Percentiles rank a stretch among this genome's conserved stretches.
These are phyloP conservation scores for Helenozyma rhizophorensis DNA, from an alignment of 805 yeast genomes.

Conservation along the genomic window DNA sequence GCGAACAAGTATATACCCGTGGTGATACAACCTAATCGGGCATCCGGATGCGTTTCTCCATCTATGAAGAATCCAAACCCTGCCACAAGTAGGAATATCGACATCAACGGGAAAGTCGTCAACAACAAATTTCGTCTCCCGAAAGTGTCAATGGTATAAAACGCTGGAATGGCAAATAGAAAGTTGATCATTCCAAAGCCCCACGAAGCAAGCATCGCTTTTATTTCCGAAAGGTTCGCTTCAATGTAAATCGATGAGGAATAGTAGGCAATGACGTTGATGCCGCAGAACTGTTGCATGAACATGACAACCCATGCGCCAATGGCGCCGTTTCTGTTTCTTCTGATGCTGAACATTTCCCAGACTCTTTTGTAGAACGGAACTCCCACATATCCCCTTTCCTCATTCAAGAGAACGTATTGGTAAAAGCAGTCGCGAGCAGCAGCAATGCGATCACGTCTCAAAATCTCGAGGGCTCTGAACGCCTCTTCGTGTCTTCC, in stretches of 20 bases:
- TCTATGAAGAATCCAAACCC: conserved; percentile 73
- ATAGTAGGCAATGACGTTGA: conserved; percentile 83
- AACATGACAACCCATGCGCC: conserved; percentile 83
- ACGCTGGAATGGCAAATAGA: conserved; percentile 78
- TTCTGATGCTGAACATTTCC: conserved; percentile 64
- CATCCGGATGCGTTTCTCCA: conserved; percentile 35
- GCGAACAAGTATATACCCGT: conserved; percentile 73
- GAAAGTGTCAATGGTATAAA: conserved; percentile 70
- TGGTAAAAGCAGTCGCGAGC: conserved; percentile 65
- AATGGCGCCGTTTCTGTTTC: conserved; percentile 78
- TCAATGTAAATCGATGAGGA: conserved; percentile 71
- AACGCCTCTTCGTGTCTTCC: conserved; percentile 48
- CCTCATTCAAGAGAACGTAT: conserved; percentile 55
- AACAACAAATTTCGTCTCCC: conserved; percentile 66
- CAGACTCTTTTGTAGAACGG: conserved; percentile 44
- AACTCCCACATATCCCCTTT: conserved; percentile 44
- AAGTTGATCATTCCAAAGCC: conserved; percentile 84
- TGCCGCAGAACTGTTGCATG: conserved; percentile 90
- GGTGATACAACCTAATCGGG: conserved; percentile 63
- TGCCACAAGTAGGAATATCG: conserved; percentile 53
- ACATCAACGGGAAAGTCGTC: conserved; percentile 61
- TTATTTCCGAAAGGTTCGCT: conserved; percentile 57
- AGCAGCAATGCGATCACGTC: conserved; percentile 48
- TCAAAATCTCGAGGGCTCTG: conserved; percentile 42
- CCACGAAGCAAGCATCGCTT: conserved; percentile 74